phyloP scores from a whole-genome alignment of 2,329 filamentous ascomycete species.

The Penicillium sp. region DNA sequence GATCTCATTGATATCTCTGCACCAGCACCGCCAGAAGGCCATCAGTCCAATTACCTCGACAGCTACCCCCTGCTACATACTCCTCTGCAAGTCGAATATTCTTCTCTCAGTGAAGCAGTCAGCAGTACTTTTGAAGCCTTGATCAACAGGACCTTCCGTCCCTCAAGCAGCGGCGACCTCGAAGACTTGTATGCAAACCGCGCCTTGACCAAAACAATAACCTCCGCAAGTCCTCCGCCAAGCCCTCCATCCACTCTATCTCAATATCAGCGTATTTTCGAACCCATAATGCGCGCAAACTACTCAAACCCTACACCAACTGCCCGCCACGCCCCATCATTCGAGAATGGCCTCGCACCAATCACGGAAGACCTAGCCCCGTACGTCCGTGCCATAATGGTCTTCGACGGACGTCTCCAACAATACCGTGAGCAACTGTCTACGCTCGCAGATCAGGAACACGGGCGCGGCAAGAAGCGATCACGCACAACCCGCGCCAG shows the following conservation, averaged over 20 bases:
- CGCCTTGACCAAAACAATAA: conserved; percentile 28
- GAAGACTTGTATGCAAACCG: conserved; percentile 30
- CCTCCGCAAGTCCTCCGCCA: conserved; percentile 11
- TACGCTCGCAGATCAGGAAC: conserved; percentile 55
- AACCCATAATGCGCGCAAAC: conserved; percentile 47
- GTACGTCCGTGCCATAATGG: conserved; percentile 80
- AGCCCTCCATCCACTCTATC: conserved; percentile 30
- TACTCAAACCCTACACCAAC: conserved; percentile 33
- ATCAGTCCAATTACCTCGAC: conserved; percentile 54
- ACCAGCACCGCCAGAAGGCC: conserved; percentile 55
- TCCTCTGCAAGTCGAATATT: conserved; percentile 47
- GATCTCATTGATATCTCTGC: conserved; percentile 60
- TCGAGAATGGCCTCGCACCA: conserved; percentile 65
- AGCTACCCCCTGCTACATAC: conserved; percentile 54
- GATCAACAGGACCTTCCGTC: conserved; percentile 26
- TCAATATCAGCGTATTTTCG: conserved; percentile 50
- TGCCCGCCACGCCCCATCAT: conserved; percentile 58
- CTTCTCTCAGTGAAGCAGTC: conserved; percentile 36
- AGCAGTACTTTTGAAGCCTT: conserved; percentile 33
- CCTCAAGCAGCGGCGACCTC: conserved; percentile 14
- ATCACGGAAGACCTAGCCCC: conserved; percentile 78
- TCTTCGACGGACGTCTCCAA: conserved; percentile 69
- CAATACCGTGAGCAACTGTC: conserved; percentile 62
- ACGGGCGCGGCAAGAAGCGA: conserved; percentile 51
- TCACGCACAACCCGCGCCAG: conserved; percentile 70